These are phyloP conservation scores for Sphaerulina musiva DNA, from an alignment of 2,329 filamentous ascomycete genomes.

Conservation along the genomic window DNA sequence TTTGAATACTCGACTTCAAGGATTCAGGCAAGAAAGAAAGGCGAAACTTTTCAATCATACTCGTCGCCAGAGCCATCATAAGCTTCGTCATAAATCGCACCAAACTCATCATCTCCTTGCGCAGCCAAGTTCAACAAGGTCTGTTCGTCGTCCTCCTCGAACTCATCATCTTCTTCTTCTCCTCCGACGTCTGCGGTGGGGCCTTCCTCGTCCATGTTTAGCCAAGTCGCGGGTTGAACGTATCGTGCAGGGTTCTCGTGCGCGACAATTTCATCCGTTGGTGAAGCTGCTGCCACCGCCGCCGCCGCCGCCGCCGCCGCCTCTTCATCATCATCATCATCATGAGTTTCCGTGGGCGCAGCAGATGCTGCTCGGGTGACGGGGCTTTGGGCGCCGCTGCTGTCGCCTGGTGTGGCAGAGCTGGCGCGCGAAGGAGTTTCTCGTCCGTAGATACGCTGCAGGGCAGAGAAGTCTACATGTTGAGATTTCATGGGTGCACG, in stretches of 20 bases:
- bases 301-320: too few species aligned
- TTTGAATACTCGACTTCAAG: too few species aligned
- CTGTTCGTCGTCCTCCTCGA: slow-evolving; percentile 11
- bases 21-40: neutral
- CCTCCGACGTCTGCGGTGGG: neutral
- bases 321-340: slow-evolving; percentile 2
- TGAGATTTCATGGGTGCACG: slow-evolving; percentile 38
- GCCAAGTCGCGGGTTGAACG: slow-evolving; percentile 6
- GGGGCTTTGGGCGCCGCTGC: slow-evolving; percentile 7
- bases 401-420: slow-evolving; percentile 14
- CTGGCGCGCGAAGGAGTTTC: slow-evolving; percentile 16
- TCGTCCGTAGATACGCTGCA: slow-evolving; percentile 38
- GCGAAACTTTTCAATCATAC: slow-evolving; percentile 1
- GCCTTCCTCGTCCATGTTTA: slow-evolving; percentile 13
- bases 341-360: slow-evolving; percentile 7
- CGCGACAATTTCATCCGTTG: slow-evolving; percentile 1
- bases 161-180: slow-evolving; percentile 15
- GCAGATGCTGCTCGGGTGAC: slow-evolving; percentile 7
- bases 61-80: slow-evolving; percentile 13
- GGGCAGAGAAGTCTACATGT: slow-evolving; percentile 43
- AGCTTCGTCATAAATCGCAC: slow-evolving; percentile 3
- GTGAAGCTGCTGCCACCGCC: too few species aligned
- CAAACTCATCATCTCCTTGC: slow-evolving; percentile 15
- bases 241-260: slow-evolving; percentile 9
- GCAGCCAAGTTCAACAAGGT: slow-evolving; percentile 1